A percentile compares a stretch with the other conserved stretches of the same genome.
phyloP scores from a whole-genome alignment of 2,329 filamentous ascomycete genomes.

The Colletotrichum lentis region DNA sequence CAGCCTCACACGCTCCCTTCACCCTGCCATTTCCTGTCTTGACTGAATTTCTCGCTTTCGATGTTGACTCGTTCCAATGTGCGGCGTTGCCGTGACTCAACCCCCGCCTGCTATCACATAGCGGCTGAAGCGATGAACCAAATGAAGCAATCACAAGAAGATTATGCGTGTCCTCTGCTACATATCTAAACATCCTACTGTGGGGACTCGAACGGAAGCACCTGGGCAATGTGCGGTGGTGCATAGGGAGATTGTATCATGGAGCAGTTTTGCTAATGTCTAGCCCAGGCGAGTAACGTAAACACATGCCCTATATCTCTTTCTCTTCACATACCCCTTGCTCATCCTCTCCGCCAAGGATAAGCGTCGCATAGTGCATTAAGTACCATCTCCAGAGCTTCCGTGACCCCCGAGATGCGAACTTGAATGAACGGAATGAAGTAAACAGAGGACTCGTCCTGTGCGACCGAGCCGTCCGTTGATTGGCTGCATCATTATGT shows the following conservation, averaged over 20 bases:
- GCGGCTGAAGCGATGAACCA: background rate
- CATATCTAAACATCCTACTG: too few relatives aligned
- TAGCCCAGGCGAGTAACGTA: background rate
- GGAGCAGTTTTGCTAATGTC: background rate
- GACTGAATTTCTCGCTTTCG: background rate
- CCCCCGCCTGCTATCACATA: background rate
- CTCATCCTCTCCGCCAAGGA: background rate
- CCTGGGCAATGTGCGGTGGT: too few relatives aligned
- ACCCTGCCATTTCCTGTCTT: background rate
- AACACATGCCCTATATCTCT: too few relatives aligned
- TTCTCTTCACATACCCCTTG: background rate
- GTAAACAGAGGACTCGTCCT: background rate
- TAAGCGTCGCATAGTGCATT: background rate
- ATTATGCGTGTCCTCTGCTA: background rate
- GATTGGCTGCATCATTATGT: background rate
- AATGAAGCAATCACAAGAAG: background rate
- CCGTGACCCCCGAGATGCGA: background rate
- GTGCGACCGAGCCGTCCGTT: constrained; percentile 2
- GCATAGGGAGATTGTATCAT: too few relatives aligned
- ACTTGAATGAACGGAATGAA: background rate
- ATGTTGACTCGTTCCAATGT: background rate
- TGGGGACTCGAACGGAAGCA: too few relatives aligned
- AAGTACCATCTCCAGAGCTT: background rate
- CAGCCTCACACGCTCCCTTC: too few relatives aligned
- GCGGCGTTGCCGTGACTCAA: background rate